Evolutionary conservation across 2,329 filamentous ascomycete genomes (phyloP), one percentile per base, ranked within the genome.

Genomic region (Botrytis byssoidea): DNA sequence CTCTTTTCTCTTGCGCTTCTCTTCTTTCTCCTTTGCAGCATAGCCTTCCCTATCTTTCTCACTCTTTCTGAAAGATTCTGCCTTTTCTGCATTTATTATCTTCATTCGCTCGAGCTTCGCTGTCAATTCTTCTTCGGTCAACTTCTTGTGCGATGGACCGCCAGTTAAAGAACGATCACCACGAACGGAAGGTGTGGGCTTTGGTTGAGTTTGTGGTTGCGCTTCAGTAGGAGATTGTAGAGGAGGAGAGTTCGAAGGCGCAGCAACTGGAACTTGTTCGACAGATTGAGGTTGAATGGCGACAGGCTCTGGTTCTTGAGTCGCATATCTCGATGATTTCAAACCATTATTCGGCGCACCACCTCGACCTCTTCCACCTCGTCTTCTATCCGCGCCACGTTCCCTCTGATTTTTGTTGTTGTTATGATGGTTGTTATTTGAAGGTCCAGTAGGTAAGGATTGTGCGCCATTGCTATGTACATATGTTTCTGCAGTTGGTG

Each of bases 11-110:
- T 88, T 86, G 76, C 86, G 84, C 35, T 86, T 85, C 0, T 88
- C 86, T 16, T 88, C 82, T 48, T 87, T 86, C 79, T 92, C 90
- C n/a, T 89, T 85, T 73, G 89, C 86, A 60, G 89, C 85, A 79
- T 91, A 92, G 0, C 86, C 87, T 4, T 89, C 89, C 71, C 88
- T 86, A 76, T 92, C 90, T n/a, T 89, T 89, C 82, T 92, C 88
- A n/a, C 89, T 89, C 40, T 89, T 86, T 1, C 87, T 88, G 79
- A 92, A 89, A 0, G 88, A 88, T 14, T 88, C 89, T 14, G 86
- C 85, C 22, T 88, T 84, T 68, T 87, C 85, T 9, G 86, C 87
- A 71, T 90, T 91, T 73, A 90, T 88, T 76, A 90, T 85, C 75
- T 86, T 86, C 77, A 91, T 91, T 51, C 85, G 84, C 12, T 87